Evolutionary conservation across 2,329 filamentous ascomycete species (phyloP), one percentile per base, ranked within the genome.

Genomic region (Alternaria tenuissima): DNA sequence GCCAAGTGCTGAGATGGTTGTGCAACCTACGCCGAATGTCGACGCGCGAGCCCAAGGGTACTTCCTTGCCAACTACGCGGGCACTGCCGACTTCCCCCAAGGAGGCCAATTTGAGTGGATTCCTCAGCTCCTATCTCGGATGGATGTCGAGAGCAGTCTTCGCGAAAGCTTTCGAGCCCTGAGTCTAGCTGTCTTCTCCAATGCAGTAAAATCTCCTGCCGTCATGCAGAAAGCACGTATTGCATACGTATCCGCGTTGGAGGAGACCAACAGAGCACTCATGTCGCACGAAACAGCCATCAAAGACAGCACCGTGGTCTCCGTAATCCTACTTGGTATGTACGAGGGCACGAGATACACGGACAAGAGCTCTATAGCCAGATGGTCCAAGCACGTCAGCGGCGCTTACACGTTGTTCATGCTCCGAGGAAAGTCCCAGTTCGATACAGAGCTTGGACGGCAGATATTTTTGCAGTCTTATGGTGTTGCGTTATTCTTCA

Each of bases 271-370:
- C 55, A 59, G 54, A 41, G 71, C 72, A 4, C 57, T 76, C 7
- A 55, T 62, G 2, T 51, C 49, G 43, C 62, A 51, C 7, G 44
- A 68, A 39, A 64, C 60, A 3, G 70, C 69, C 7, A 51, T 61
- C 7, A 66, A 68, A 60, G 70, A 75, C 34, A 71, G 65, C 51
- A 75, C 73, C 4, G 59, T 76, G 4, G 62, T 75, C 5, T 65
- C 73, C 9, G 71, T 75, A n/a, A 70, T 75, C 18, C 62, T 76
- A 63, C 66, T 78, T 6, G 72, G 76, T 5, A 61, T 77, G 54
- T 78, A 76, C 44, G 77, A 78, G 54, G 74, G 67, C 49, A 69
- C 76, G 22, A 66, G 67, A 7, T 76, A 70, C 41, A 62, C 70
- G 26, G 65, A 62, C 43, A 64, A 68, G 22, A 56, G 67, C 18